Percentiles rank a stretch among this genome's conserved stretches.
These are phyloP conservation scores for Cyamopsis tetragonoloba DNA, from an alignment of 306 rosid species.

Conservation along the genomic window DNA sequence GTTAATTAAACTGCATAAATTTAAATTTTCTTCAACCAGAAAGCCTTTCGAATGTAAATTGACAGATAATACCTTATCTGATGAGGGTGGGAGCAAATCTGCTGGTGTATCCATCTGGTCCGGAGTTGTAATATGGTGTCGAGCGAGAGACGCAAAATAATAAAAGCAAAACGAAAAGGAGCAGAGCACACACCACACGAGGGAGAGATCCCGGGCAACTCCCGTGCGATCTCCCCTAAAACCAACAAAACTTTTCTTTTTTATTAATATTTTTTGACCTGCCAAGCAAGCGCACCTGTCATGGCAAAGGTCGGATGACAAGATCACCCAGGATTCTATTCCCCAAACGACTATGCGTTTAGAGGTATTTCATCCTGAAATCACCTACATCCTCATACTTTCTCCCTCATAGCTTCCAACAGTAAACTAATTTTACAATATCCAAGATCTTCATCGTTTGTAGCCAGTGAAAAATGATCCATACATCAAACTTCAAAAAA, in stretches of 20 bases:
- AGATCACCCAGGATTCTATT: conserved; percentile 29
- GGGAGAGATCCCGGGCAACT: conserved; percentile 68
- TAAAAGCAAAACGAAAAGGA: conserved; percentile 21
- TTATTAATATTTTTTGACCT: conserved; percentile 67
- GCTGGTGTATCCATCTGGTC: conserved; percentile 2
- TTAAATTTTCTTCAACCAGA: no score
- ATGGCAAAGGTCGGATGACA: conserved; percentile 99
- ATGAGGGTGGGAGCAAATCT: neutral
- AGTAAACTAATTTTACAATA: conserved; percentile 13
- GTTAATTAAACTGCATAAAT: no score
- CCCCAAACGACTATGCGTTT: conserved; percentile 1
- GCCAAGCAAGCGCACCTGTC: conserved; percentile 99
- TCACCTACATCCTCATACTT: conserved; percentile 48
- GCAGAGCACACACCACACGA: conserved; percentile 45
- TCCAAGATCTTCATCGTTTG: neutral
- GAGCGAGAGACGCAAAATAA: neutral
- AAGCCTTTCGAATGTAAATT: neutral
- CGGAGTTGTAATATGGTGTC: neutral
- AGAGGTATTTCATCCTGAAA: conserved; percentile 24
- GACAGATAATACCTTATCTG: conserved; percentile 27
- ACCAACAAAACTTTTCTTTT: conserved; percentile 41
- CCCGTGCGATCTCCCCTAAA: conserved; percentile 78
- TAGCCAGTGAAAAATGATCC: neutral
- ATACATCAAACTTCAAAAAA: neutral
- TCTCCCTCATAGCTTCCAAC: neutral